Evolutionary conservation across 2,329 filamentous ascomycete genomes (phyloP).

Genomic region (Ceratocystis colombiana): DNA sequence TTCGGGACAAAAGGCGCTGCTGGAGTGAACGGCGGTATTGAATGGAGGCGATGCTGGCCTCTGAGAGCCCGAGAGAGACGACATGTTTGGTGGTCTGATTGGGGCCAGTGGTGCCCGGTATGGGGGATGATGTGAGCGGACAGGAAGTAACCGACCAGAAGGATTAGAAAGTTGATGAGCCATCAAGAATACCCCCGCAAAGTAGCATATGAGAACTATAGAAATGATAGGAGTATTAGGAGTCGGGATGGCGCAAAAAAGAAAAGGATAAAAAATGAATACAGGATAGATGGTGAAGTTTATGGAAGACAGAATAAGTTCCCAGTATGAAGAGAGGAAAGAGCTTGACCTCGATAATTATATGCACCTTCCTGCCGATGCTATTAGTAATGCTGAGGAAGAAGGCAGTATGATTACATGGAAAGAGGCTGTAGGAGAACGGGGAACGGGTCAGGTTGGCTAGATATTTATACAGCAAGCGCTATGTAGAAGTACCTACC

Average conservation of each 20-base stretch:
- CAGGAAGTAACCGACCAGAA: background rate
- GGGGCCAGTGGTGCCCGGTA: background rate
- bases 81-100: background rate
- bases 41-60: conserved; percentile 8
- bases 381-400: background rate
- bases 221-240: background rate
- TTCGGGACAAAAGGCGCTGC: conserved; percentile 88
- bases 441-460: background rate
- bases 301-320: background rate
- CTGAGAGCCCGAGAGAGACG: conserved; percentile 7
- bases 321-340: background rate
- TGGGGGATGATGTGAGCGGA: background rate
- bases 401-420: background rate
- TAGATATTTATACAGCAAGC: conserved; percentile 7
- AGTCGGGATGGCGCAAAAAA: background rate
- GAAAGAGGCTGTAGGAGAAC: background rate
- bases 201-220: background rate
- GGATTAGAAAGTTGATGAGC: background rate
- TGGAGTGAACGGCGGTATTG: conserved; percentile 42
- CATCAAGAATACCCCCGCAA: background rate
- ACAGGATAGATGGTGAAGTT: background rate
- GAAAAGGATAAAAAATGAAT: background rate
- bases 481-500: background rate
- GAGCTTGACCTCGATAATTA: background rate
- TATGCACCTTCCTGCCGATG: background rate